phyloP scores from a whole-genome alignment of 2,329 filamentous ascomycete species.

The Periconia macrospinosa region DNA sequence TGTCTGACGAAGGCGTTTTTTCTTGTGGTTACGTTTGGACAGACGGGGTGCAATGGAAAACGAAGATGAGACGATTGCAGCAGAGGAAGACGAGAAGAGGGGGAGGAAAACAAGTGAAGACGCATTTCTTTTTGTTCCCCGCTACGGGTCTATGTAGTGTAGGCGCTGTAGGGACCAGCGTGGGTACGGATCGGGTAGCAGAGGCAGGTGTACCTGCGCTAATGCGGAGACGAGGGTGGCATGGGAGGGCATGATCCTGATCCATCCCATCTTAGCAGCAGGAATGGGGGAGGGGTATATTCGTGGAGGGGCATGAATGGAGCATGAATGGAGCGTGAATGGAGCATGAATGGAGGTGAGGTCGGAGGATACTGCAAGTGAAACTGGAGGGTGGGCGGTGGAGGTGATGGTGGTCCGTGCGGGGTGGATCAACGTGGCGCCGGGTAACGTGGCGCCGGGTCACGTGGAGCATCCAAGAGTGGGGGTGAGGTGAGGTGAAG shows the following conservation, averaged over 20 bases:
- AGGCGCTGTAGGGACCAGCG: too few species aligned
- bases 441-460: neutral
- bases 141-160: constrained; percentile 10
- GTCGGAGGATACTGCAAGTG: too few species aligned
- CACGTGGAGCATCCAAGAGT: neutral
- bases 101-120: neutral
- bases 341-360: neutral
- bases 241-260: too few species aligned
- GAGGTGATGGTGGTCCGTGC: too few species aligned
- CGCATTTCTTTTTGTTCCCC: neutral
- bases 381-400: neutral
- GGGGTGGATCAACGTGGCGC: neutral
- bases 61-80: too few species aligned
- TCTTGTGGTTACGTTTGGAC: neutral
- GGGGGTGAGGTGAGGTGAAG: too few species aligned
- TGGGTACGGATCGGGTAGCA: too few species aligned
- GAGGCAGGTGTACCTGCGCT: constrained; percentile 31
- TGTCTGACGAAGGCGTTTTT: neutral
- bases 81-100: neutral
- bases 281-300: constrained; percentile 28
- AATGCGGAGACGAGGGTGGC: constrained; percentile 4
- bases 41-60: neutral
- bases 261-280: constrained; percentile 12
- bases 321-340: neutral
- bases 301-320: constrained; percentile 1